Evolutionary conservation across 1,284 basidiomycete species (phyloP).

Genomic region (Schizophyllum amplum): DNA sequence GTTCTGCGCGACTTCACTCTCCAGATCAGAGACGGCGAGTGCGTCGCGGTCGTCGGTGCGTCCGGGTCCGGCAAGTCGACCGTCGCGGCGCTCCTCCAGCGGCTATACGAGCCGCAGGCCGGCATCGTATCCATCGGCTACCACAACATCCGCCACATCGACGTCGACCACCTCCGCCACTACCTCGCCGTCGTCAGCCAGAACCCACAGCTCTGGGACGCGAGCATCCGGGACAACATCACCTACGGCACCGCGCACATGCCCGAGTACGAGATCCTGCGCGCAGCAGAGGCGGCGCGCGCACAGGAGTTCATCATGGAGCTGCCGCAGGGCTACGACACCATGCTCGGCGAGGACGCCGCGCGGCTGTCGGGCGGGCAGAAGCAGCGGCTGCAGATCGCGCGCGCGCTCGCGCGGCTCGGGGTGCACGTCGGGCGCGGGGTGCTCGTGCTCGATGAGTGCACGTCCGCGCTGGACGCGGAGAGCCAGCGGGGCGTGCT

Average conservation of each 20-base stretch:
- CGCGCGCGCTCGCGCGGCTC: constrained; percentile 72
- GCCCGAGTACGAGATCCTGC: constrained; percentile 28
- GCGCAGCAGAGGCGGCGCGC: constrained; percentile 35
- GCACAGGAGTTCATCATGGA: constrained; percentile 63
- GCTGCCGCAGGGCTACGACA: constrained; percentile 62
- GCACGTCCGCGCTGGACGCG: constrained; percentile 84
- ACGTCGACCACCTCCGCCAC: constrained; percentile 58
- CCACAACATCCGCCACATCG: constrained; percentile 46
- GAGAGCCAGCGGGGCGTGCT: constrained; percentile 77
- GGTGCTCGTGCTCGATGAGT: constrained; percentile 91
- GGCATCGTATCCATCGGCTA: constrained; percentile 57
- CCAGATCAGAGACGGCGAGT: constrained; percentile 43
- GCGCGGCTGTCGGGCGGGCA: constrained; percentile 68
- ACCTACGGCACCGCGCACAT: constrained; percentile 62
- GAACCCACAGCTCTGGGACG: constrained; percentile 62
- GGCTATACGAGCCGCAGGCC: constrained; percentile 63
- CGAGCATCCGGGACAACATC: constrained; percentile 59
- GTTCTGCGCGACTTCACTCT: constrained; percentile 52
- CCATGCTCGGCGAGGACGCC: constrained; percentile 65
- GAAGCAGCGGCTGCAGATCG: constrained; percentile 65
- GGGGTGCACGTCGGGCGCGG: constrained; percentile 34
- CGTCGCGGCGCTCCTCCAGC: constrained; percentile 45
- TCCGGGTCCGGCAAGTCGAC: constrained; percentile 61
- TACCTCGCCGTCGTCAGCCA: constrained; percentile 66
- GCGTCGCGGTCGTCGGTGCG: constrained; percentile 58